phyloP scores from a whole-genome alignment of 23 red algal genomes.

The Cyanidiococcus yangmingshanensis region DNA sequence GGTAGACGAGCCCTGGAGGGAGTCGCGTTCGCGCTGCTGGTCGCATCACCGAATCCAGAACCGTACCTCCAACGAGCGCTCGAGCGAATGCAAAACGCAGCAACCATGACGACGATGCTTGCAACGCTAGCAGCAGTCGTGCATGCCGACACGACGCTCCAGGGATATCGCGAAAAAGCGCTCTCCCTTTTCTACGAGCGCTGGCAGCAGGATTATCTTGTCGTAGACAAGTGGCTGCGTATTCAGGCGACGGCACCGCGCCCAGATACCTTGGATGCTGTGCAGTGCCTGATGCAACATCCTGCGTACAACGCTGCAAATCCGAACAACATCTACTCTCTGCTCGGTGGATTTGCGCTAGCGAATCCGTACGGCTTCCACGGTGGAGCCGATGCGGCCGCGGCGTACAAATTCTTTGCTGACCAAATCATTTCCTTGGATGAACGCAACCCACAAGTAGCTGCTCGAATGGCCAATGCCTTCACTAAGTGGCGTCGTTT shows the following conservation, averaged over 20 bases:
- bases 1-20: slow-evolving; percentile 68
- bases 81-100: slow-evolving; percentile 37
- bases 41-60: slow-evolving; percentile 25
- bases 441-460: slow-evolving; percentile 82
- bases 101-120: slow-evolving; percentile 80
- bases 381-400: slow-evolving; percentile 34
- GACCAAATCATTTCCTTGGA: slow-evolving; percentile 70
- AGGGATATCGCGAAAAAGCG: slow-evolving; percentile 38
- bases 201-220: slow-evolving; percentile 62
- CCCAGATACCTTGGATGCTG: slow-evolving; percentile 44
- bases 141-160: slow-evolving; percentile 24
- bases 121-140: slow-evolving; percentile 50
- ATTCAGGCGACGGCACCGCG: slow-evolving; percentile 65
- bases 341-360: slow-evolving; percentile 60
- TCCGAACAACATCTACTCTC: slow-evolving; percentile 86
- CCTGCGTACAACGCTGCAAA: slow-evolving; percentile 53
- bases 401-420: slow-evolving; percentile 58
- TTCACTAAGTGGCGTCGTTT: slow-evolving; percentile 70
- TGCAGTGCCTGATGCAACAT: slow-evolving; percentile 58
- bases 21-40: slow-evolving; percentile 42
- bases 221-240: slow-evolving; percentile 80
- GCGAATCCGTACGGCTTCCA: slow-evolving; percentile 63
- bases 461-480: slow-evolving; percentile 67
- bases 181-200: slow-evolving; percentile 76
- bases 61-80: slow-evolving; percentile 34